Base-by-base conservation (phyloP, 2,329 filamentous ascomycete genomes). In the Knoxdaviesia capensis region DNA sequence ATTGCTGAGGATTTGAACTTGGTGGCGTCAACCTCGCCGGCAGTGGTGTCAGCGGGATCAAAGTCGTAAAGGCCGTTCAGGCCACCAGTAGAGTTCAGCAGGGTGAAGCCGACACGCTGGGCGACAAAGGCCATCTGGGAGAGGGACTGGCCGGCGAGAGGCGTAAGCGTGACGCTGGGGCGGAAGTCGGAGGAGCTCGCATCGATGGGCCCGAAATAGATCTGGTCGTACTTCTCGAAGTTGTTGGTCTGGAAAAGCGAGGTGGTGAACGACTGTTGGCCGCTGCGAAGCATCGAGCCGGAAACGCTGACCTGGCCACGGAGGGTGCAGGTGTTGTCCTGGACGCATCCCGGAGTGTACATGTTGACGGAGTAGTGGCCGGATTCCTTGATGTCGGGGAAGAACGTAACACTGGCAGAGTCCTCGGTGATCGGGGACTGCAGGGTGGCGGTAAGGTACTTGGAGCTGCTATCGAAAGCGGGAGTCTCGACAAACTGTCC, bases 141-240 rank as follows among this genome's bases (percentile, higher is more conserved):
- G 33, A 76, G 59, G 8, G 60, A 60, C 56, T 86, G 80, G 35
- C 71, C 76, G 32, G 68, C 56, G 28, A 74, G 63, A 5, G 88
- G 81, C 0, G 74, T 69, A 38, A 98, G 62, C 0, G 81, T 93
- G 41, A 98, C 76, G 5, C 73, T 74, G 9, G 88, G 85, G 36
- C 77, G 77, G 65, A 94, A 94, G 20, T 69, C 71, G 47, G 63
- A 64, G 7, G 73, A 78, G 42, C 71, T 76, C 42, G 77, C 77
- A 54, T 96, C 85, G 42, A 98, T 75, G 49, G 76, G 76, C 39
- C 87, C 90, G 49, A 79, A 80, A 59, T 86, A 94, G 45, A 98
- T 77, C 50, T 83, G 77, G 54, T 98, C 90, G 54, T 93, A 96
- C 59, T 98, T 98, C 64, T 96, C 88, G 56, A 79, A 92, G 55